phyloP scores from a whole-genome alignment of 495 filamentous ascomycete species.

The Neurospora sp. region DNA sequence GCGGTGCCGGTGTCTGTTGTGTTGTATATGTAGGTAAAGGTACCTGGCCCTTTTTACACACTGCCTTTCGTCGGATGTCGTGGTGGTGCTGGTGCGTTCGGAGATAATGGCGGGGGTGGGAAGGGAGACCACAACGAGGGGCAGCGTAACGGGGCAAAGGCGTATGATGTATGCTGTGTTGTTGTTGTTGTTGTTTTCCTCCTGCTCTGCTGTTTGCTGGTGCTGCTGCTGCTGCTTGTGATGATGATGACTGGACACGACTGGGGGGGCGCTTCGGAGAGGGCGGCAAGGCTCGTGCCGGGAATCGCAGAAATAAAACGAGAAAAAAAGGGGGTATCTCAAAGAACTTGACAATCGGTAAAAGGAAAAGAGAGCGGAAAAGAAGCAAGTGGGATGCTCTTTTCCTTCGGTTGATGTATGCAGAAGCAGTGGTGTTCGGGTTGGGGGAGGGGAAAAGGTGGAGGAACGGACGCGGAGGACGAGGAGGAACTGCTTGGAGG shows the following conservation, averaged over 20 bases:
- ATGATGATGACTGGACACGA: constrained; percentile 1
- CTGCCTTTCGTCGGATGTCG: background rate
- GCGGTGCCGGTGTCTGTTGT: background rate
- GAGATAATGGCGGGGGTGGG: background rate
- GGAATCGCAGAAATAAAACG: constrained; percentile 16
- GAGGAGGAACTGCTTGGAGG: constrained; percentile 17
- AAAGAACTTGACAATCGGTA: constrained; percentile 9
- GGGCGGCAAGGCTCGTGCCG: background rate
- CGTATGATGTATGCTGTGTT: constrained; percentile 1
- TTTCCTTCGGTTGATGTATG: constrained; percentile 23
- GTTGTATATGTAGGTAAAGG: background rate
- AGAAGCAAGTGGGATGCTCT: constrained; percentile 28
- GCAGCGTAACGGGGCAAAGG: background rate
- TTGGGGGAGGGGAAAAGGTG: constrained; percentile 28
- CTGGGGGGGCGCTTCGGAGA: background rate
- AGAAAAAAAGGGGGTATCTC: constrained; percentile 23
- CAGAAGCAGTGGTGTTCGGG: constrained; percentile 17
- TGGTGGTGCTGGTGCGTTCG: background rate
- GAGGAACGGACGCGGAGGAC: constrained; percentile 28
- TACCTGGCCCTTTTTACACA: background rate
- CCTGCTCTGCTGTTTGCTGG: background rate
- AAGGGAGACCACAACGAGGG: background rate
- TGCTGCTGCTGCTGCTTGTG: background rate
- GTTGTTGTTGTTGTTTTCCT: background rate
- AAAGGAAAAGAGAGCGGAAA: constrained; percentile 20